These are phyloP conservation scores for Hypomontagnella submonticulosa DNA, from an alignment of 495 filamentous ascomycete species.

Conservation along the genomic window DNA sequence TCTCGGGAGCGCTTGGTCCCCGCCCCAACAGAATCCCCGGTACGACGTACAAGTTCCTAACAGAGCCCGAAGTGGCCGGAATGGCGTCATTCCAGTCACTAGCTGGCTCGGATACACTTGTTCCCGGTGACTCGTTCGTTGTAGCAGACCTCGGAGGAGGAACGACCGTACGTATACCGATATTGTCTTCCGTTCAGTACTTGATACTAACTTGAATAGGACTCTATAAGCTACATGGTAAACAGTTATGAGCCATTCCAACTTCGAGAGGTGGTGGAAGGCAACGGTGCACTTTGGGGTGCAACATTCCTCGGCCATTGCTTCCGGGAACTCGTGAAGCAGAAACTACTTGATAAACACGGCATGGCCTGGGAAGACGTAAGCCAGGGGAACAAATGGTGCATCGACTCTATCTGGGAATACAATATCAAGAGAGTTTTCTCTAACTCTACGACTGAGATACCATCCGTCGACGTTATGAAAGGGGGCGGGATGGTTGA, in stretches of 20 bases:
- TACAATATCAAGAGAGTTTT: constrained; percentile 2
- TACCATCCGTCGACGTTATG: neutral
- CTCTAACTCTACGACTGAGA: neutral
- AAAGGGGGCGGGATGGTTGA: too few species aligned
- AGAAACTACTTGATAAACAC: neutral
- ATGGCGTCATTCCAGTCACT: neutral
- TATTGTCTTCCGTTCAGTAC: neutral
- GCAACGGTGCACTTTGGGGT: neutral
- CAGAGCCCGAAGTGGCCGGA: constrained; percentile 5
- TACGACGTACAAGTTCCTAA: constrained; percentile 5
- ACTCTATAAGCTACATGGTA: neutral
- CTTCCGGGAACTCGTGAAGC: neutral
- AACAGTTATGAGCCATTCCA: neutral
- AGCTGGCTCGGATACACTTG: neutral
- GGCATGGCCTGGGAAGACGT: neutral
- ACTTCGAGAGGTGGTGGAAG: neutral
- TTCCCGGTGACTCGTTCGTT: neutral
- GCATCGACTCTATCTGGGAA: neutral
- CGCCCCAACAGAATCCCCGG: neutral
- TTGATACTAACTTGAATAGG: neutral
- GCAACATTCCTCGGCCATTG: neutral
- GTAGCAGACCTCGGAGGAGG: constrained; percentile 1
- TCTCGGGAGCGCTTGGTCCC: neutral
- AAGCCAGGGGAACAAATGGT: neutral
- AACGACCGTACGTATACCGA: neutral